Evolutionary conservation across 495 filamentous ascomycete species (phyloP).

Genomic region (Terfezia claveryi): DNA sequence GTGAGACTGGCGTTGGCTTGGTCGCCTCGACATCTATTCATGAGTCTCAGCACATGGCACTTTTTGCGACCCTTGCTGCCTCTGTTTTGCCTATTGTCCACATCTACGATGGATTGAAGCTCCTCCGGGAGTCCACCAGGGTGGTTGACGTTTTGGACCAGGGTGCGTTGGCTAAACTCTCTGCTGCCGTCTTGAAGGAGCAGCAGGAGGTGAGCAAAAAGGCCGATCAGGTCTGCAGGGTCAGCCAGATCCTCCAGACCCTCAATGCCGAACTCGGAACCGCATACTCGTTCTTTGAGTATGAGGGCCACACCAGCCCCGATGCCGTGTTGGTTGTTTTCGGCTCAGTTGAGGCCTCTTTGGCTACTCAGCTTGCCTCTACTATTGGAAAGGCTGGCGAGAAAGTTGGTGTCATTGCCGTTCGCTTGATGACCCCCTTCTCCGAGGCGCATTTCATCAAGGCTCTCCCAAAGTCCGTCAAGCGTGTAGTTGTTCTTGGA

Average conservation of each 20-base stretch:
- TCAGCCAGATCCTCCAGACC: conserved; percentile 47
- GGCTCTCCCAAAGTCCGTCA: conserved; percentile 49
- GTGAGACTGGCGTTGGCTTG: conserved; percentile 73
- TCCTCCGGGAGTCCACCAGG: conserved; percentile 63
- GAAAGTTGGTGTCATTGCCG: conserved; percentile 68
- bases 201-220: conserved; percentile 44
- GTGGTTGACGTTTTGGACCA: conserved; percentile 70
- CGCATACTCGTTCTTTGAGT: conserved; percentile 80
- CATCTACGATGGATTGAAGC: conserved; percentile 74
- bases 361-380: conserved; percentile 60
- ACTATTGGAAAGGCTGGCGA: conserved; percentile 46
- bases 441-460: conserved; percentile 79
- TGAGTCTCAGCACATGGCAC: conserved; percentile 85
- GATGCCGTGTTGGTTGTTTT: conserved; percentile 74
- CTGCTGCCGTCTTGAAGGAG: conserved; percentile 37
- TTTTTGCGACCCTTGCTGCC: conserved; percentile 69
- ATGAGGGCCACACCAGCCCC: conserved; percentile 59
- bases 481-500: conserved; percentile 40
- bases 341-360: conserved; percentile 68
- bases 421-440: conserved; percentile 85
- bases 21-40: conserved; percentile 67
- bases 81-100: conserved; percentile 65
- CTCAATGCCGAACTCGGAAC: conserved; percentile 90
- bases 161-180: conserved; percentile 43
- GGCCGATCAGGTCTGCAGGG: conserved; percentile 49